Base-by-base conservation (phyloP, 768 basidiomycete genomes). In the Inosperma sp. region DNA sequence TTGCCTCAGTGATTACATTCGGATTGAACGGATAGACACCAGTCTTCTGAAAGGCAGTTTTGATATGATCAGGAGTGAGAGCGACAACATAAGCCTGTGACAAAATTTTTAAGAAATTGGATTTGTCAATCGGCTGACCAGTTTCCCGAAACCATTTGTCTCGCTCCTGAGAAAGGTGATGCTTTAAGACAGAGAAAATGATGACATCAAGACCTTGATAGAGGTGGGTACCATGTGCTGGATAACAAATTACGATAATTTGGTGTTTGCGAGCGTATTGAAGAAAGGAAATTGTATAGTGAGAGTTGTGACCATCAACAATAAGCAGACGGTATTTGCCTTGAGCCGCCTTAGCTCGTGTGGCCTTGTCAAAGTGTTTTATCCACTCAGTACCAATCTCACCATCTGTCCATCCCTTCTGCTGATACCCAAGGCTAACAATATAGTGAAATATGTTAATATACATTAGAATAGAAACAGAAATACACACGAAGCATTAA, bases 151-250 rank as follows among this genome's bases (percentile, higher is more conserved):
- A 37, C 30, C 16, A 44, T 17, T 43, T 48, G 26, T 64, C 57
- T 10, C 36, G 52, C n/a, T 57, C 55, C 53, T 60, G 14, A 9
- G 30, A 16, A 22, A 47, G 68, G n/a, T 27, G 52, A 2, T 23
- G 14, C 53, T 77, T 76, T 5, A 76, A 48, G 3, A 56, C 30
- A 2, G 35, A 22, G 40, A 61, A 59, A 22, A 56, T 58, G 2
- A 69, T 69, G 26, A 77, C 65, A 54, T 77, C 74, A 19, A 75
- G 67, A 1, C 70, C 72, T 52, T 77, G 76, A 39, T 71, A 73
- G 29, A 72, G 50, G 52, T 80, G 78, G 0, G 72, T 77, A 4
- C 58, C 49, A 53, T 79, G 75, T 10, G 75, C 55, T 12, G 72
- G 76, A 60, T 77, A 78, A 49, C 71, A 73, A 0, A 77, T 53